Conservation (phyloP, 2,329 filamentous ascomycete genomes). For the Allantophomopsis lycopodina region DNA sequence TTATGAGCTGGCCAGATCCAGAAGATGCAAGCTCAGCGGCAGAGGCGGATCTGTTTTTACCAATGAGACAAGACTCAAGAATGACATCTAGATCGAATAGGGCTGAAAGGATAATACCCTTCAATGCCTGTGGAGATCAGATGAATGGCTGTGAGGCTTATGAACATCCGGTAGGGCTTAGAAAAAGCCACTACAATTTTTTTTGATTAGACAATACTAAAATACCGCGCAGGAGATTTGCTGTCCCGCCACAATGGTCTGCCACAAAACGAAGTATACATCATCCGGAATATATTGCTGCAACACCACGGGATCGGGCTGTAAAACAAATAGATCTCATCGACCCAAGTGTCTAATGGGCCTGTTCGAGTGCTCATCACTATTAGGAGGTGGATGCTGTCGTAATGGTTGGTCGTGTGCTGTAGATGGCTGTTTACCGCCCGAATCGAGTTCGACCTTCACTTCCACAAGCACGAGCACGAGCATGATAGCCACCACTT, state of each 20-base stretch:
- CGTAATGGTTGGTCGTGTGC: conserved; percentile 7
- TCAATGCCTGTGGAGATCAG: conserved; percentile 16
- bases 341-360: conserved; percentile 11
- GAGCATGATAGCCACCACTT: too few relatives aligned
- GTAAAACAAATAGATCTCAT: conserved; percentile 6
- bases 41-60: conserved; percentile 7
- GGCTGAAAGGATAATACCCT: conserved; percentile 9
- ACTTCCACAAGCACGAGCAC: too few relatives aligned
- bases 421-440: conserved; percentile 12
- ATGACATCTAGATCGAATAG: neutral
- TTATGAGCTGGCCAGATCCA: too few relatives aligned
- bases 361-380: conserved; percentile 10
- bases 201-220: too few relatives aligned
- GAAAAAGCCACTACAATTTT: too few relatives aligned
- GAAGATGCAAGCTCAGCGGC: neutral
- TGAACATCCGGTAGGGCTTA: conserved; percentile 11
- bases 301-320: conserved; percentile 9
- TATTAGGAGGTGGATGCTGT: conserved; percentile 15
- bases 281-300: conserved; percentile 15
- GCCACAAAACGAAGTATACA: conserved; percentile 9
- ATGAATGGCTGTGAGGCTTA: conserved; percentile 13
- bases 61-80: conserved; percentile 7
- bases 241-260: conserved; percentile 13
- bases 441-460: too few relatives aligned
- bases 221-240: conserved; percentile 11